Base-by-base conservation (phyloP, 768 basidiomycete species). In the Dendrothele bispora region DNA sequence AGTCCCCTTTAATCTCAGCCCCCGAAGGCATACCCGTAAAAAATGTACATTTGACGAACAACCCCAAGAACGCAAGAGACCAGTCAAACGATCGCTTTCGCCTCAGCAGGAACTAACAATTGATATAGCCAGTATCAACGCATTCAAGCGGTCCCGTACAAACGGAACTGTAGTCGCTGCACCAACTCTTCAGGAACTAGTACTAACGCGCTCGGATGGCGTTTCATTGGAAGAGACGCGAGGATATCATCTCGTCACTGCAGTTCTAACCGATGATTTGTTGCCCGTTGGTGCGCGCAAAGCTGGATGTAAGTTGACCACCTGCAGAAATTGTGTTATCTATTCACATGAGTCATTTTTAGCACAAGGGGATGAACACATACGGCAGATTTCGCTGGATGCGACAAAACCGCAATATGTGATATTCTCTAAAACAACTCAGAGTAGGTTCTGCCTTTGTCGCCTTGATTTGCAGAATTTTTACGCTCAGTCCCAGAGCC, bases 31-130 rank as follows among this genome's bases (percentile, higher is more conserved):
- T 37, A 58, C 52, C 43, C 44, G 46, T 35, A 58, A 53, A 30
- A 39, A 51, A 25, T 58, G 56, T 36, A 58, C 54, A 3, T 58
- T 58, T 41, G 57, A 58, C n/a, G 52, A 56, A 26, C 30, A 39
- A 1, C 57, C 57, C 17, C 54, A 50, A 3, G 54, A 58, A 44
- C 54, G 57, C 6, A 58, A 58, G 41, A 58, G 55, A 25, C 42
- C 50, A 2, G 49, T 10, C 39, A 51, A 27, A 22, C 49, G 32
- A 15, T 39, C 7, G 43, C 35, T 25, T 5, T 47, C 17, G 41
- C 41, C 20, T 48, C n/a, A n/a, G n/a, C 52, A 1, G 39, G 44
- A 5, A 43, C 51, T 22, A 51, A 50, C 12, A 43, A 50, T 28
- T 24, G 50, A 36, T n/a, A 39, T 4, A 14, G 36, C 17, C 50